Base-by-base conservation (phyloP, 208 protist genomes). In the Trypanosoma avium region DNA sequence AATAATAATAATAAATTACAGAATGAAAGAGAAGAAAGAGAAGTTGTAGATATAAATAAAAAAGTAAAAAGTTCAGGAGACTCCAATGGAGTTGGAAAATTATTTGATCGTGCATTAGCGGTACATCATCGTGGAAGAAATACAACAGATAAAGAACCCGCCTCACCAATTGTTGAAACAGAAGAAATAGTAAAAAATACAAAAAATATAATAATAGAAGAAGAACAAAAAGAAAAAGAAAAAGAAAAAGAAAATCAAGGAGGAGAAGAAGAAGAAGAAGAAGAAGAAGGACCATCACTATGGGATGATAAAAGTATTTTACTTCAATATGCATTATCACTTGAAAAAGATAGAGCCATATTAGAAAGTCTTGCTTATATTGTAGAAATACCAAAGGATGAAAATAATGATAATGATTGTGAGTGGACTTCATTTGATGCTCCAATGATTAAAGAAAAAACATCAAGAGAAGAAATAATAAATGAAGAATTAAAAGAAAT, bases 301-400 rank as follows among this genome's bases (percentile, higher is more conserved):
- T 92, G 86, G 82, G 33, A 57, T 12, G 59, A 85, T 43, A 7
- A 35, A 0, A 47, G 26, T 13, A 32, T 75, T 49, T 73, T 77
- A 21, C 48, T 86, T 4, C 46, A 65, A 54, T 88, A 88, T 61
- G 80, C 86, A 2, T 66, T 90, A 48, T 74, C 77, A 40, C 64
- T 86, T 21, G 74, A 77, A 10, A 69, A 64, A 54, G 64, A 86
- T 63, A 53, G 46, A 24, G 64, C 36, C 3, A 54, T 53, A 27
- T 29, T 93, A 42, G 58, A 71, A 46, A 72, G 71, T 54, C 79
- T 90, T 2, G 75, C 73, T 42, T 93, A 80, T 56, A 65, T 72
- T 9, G 27, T 90, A 8, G 60, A 63, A 10, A 30, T 73, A 2
- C 81, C 78, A 19, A 9, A 42, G 19, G 43, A 63, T n/a, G 54